These are phyloP conservation scores for Toxicodendron radicans DNA, from an alignment of 345 rosid species.

Conservation along the genomic window DNA sequence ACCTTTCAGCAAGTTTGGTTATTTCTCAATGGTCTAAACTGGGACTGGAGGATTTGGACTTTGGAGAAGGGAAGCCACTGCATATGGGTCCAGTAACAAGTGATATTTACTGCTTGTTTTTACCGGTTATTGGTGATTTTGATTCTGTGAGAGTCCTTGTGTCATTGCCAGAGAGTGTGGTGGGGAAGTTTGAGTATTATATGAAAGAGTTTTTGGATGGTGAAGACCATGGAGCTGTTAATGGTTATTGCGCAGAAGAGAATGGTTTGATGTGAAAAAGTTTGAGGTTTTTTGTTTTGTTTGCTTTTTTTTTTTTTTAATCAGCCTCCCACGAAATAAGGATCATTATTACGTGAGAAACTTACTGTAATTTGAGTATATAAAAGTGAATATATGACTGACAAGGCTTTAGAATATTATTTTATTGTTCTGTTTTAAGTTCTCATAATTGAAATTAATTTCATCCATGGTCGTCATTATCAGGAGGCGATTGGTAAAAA, in stretches of 20 bases:
- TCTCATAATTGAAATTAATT: too few species aligned
- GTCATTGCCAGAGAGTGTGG: constrained; percentile 71
- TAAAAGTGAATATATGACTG: background rate
- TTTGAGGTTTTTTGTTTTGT: background rate
- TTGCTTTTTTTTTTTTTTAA: background rate
- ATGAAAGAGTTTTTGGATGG: constrained; percentile 46
- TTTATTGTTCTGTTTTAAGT: background rate
- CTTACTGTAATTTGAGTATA: constrained; percentile 19
- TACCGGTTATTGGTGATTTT: constrained; percentile 61
- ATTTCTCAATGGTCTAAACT: constrained; percentile 89
- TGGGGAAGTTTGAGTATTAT: constrained; percentile 58
- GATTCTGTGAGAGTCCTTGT: constrained; percentile 70
- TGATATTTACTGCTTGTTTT: constrained; percentile 88
- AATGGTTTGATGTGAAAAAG: constrained; percentile 20
- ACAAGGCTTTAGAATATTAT: background rate
- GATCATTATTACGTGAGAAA: background rate
- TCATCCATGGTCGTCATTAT: too few species aligned
- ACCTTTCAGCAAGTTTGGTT: constrained; percentile 56
- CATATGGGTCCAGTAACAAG: constrained; percentile 85
- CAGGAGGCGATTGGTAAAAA: too few species aligned
- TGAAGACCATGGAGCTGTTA: constrained; percentile 26
- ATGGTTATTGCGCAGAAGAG: constrained; percentile 17
- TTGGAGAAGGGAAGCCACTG: constrained; percentile 78
- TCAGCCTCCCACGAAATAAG: background rate
- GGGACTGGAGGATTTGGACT: constrained; percentile 85